phyloP scores from a whole-genome alignment of 2,329 filamentous ascomycete genomes.

The Nectriaceae sp. region DNA sequence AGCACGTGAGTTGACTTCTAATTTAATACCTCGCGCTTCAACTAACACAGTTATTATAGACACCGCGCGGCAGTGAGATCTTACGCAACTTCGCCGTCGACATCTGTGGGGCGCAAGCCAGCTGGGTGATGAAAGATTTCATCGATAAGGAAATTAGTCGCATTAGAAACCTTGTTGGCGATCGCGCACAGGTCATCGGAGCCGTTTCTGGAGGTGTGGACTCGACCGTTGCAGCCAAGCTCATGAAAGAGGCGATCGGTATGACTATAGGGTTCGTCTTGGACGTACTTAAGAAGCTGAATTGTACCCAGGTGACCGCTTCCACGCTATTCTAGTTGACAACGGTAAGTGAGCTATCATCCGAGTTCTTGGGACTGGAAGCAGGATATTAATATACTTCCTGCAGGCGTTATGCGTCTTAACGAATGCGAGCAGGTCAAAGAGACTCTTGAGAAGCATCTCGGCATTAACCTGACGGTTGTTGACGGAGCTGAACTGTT shows the following conservation, averaged over 20 bases:
- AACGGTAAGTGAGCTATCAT: too few species aligned
- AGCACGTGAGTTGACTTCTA: too few species aligned
- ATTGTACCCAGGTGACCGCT: slow-evolving; percentile 60
- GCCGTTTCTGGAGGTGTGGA: slow-evolving; percentile 76
- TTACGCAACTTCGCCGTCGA: slow-evolving; percentile 81
- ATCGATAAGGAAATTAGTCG: slow-evolving; percentile 76
- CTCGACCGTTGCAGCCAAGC: slow-evolving; percentile 80
- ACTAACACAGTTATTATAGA: slow-evolving; percentile 52
- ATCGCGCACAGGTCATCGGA: slow-evolving; percentile 75
- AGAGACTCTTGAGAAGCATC: slow-evolving; percentile 72
- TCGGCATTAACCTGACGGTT: slow-evolving; percentile 89
- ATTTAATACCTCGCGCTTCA: too few species aligned
- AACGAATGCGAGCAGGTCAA: slow-evolving; percentile 85
- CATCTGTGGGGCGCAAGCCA: slow-evolving; percentile 74
- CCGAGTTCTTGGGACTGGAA: too few species aligned
- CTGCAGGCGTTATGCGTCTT: slow-evolving; percentile 71
- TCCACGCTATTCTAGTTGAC: slow-evolving; percentile 83
- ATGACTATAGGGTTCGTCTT: too few species aligned
- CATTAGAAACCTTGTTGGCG: slow-evolving; percentile 80
- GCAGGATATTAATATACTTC: too few species aligned
- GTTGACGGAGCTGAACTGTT: slow-evolving; percentile 79
- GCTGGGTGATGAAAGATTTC: slow-evolving; percentile 89
- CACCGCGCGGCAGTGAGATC: slow-evolving; percentile 67
- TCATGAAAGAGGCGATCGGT: slow-evolving; percentile 87
- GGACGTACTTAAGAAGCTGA: slow-evolving; percentile 16